Conservation (phyloP, 2,329 filamentous ascomycete species). For the Fusarium sp. region DNA sequence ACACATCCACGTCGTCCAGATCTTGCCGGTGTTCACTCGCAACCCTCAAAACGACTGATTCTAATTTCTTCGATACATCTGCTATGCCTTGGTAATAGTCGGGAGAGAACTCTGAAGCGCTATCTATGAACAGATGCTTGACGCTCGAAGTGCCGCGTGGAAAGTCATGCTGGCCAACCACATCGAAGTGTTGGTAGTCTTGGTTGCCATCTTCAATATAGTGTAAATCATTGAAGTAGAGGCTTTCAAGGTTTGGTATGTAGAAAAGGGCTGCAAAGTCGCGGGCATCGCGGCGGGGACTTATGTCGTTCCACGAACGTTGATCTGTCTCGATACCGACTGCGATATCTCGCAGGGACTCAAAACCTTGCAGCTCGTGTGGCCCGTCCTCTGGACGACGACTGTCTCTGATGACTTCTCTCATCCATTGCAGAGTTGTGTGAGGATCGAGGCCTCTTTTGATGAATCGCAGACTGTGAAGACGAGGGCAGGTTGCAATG, state of each 20-base stretch:
- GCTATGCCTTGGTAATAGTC: fast-evolving
- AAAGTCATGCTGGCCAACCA: not conserved
- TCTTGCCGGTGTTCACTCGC: fast-evolving
- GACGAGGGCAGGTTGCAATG: slow-evolving; percentile 21
- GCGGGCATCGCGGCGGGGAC: fast-evolving
- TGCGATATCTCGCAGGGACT: slow-evolving; percentile 3
- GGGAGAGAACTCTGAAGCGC: fast-evolving
- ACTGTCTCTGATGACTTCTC: not conserved
- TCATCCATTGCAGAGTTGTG: not conserved
- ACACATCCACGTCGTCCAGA: not conserved
- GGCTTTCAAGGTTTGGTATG: slow-evolving; percentile 2
- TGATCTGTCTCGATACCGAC: not conserved
- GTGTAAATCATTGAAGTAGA: slow-evolving; percentile 6
- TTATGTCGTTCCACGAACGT: not conserved
- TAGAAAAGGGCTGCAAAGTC: not conserved
- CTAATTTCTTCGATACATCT: not conserved
- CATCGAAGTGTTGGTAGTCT: not conserved
- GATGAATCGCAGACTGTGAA: slow-evolving; percentile 17
- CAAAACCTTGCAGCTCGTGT: slow-evolving; percentile 25
- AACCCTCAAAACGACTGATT: not conserved
- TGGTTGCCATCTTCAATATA: not conserved
- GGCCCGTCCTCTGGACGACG: not conserved
- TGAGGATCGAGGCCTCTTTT: not conserved
- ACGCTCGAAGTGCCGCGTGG: slow-evolving; percentile 2
- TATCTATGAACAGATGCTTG: slow-evolving; percentile 14